phyloP scores from a whole-genome alignment of 495 filamentous ascomycete species.

The Parathielavia hyrcaniae region DNA sequence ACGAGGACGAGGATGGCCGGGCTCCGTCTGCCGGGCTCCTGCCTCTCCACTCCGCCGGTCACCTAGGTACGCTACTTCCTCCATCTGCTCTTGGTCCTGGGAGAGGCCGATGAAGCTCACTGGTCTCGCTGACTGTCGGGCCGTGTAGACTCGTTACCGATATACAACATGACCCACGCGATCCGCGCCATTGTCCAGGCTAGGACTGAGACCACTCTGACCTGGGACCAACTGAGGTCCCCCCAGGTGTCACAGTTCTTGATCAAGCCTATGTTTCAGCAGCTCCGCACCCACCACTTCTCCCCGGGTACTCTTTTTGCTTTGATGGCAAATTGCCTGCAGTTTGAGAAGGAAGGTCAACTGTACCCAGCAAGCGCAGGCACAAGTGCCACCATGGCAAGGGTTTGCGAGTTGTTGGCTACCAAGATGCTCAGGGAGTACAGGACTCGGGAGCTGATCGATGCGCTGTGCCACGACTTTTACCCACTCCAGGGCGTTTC shows the following conservation, averaged over 20 bases:
- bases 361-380: conserved; percentile 75
- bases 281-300: conserved; percentile 72
- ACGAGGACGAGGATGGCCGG: conserved; percentile 48
- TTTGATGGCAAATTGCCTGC: conserved; percentile 84
- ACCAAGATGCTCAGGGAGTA: conserved; percentile 87
- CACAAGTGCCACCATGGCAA: conserved; percentile 70
- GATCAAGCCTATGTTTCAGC: conserved; percentile 82
- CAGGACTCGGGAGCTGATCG: conserved; percentile 77
- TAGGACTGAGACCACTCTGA: conserved; percentile 80
- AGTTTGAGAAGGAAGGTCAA: conserved; percentile 83
- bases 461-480: conserved; percentile 90
- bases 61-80: conserved; percentile 55
- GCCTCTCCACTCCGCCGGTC: conserved; percentile 74
- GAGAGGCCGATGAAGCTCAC: background rate
- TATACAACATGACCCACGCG: conserved; percentile 84
- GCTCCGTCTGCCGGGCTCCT: conserved; percentile 57
- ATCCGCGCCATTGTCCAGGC: conserved; percentile 75
- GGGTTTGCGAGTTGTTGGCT: conserved; percentile 86
- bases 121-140: conserved; percentile 12
- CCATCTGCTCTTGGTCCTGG: background rate
- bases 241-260: conserved; percentile 94
- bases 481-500: conserved; percentile 73
- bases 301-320: conserved; percentile 81
- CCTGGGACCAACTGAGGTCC: conserved; percentile 93
- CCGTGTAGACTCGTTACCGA: conserved; percentile 53